These are phyloP conservation scores for Paecilomyces niveus DNA, from an alignment of 2,329 filamentous ascomycete species.

Conservation along the genomic window DNA sequence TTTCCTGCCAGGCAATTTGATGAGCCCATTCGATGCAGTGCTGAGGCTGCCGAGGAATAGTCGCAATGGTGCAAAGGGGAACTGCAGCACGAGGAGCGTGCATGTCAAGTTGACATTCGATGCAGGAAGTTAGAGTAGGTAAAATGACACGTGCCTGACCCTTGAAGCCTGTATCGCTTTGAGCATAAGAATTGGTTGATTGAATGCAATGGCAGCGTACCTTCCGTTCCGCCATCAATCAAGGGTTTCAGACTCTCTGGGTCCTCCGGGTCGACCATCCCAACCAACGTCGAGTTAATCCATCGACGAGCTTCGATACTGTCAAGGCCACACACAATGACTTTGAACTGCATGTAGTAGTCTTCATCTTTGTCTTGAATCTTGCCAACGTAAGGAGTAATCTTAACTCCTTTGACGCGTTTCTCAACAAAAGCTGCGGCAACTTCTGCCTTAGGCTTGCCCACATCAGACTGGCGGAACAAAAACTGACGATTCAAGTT, in stretches of 20 bases:
- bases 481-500: constrained; percentile 97
- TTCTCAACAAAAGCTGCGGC: constrained; percentile 86
- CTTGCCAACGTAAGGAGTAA: constrained; percentile 86
- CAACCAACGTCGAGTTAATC: constrained; percentile 92
- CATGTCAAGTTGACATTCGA: constrained; percentile 98
- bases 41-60: constrained; percentile 91
- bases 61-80: constrained; percentile 90
- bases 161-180: constrained; percentile 65
- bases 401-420: constrained; percentile 81
- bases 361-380: constrained; percentile 96
- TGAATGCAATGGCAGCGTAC: constrained; percentile 26
- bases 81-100: constrained; percentile 96
- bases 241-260: constrained; percentile 85
- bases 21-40: constrained; percentile 99
- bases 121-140: constrained; percentile 87
- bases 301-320: constrained; percentile 96
- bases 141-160: constrained; percentile 90
- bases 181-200: constrained; percentile 2
- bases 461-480: constrained; percentile 85
- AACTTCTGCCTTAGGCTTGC: constrained; percentile 87
- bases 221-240: constrained; percentile 94
- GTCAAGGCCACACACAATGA: constrained; percentile 90
- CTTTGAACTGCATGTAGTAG: constrained; percentile 95
- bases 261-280: constrained; percentile 78
- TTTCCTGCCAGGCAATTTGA: constrained; percentile 91